Conservation (phyloP, 176 grass and related monocot species). For the Guadua angustifolia region DNA sequence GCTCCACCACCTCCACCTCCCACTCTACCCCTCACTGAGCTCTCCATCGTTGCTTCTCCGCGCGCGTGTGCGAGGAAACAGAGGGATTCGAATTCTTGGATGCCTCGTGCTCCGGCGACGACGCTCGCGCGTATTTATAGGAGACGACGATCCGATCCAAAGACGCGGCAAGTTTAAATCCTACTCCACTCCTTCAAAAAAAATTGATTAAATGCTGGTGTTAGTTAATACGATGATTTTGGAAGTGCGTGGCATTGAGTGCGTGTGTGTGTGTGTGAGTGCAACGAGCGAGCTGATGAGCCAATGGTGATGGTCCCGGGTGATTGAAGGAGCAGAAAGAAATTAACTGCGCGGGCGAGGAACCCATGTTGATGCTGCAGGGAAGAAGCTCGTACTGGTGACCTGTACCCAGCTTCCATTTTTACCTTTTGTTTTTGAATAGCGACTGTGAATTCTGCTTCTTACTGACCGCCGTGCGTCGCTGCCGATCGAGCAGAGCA, state of each 20-base stretch:
- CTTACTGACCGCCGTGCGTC: conserved; percentile 46
- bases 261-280: not conserved
- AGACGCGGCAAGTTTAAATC: conserved; percentile 32
- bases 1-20: not conserved
- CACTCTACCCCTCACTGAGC: not conserved
- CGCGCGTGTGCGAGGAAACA: not conserved
- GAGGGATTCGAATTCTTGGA: conserved; percentile 42
- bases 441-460: conserved; percentile 49
- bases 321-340: conserved; percentile 16
- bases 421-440: conserved; percentile 56
- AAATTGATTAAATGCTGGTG: not conserved
- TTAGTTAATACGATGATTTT: conserved; percentile 20
- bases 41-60: conserved; percentile 36
- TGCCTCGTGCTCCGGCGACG: not conserved
- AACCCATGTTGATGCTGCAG: conserved; percentile 52
- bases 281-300: not conserved
- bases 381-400: conserved; percentile 24
- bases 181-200: not conserved
- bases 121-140: conserved; percentile 43
- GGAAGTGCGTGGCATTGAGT: conserved; percentile 25
- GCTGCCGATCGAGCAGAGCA: conserved; percentile 19
- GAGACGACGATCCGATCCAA: not conserved
- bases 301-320: conserved; percentile 34
- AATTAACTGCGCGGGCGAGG: conserved; percentile 55
- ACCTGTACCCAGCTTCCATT: conserved; percentile 44